Conservation (phyloP, 2,329 filamentous ascomycete genomes). For the Alternaria infectoria region DNA sequence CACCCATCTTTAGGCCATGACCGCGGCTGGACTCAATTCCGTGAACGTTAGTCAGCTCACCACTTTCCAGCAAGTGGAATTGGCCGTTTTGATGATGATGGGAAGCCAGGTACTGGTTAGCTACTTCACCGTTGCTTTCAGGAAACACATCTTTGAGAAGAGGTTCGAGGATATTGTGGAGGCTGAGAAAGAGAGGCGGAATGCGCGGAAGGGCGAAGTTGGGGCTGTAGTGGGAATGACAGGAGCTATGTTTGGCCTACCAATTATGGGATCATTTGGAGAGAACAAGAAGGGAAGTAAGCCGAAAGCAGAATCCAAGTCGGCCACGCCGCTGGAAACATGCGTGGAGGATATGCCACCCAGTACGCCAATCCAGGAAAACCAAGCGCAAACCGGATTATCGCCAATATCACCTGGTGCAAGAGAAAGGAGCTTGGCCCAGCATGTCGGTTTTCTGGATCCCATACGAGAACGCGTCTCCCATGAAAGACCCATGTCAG, state of each 20-base stretch:
- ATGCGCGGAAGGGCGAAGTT: constrained; percentile 20
- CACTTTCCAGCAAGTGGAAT: constrained; percentile 18
- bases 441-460: constrained; percentile 30
- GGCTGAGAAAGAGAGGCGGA: constrained; percentile 25
- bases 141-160: constrained; percentile 32
- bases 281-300: constrained; percentile 17
- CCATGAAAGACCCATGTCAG: constrained; percentile 22
- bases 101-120: constrained; percentile 28
- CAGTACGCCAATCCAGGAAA: constrained; percentile 6
- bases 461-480: constrained; percentile 21
- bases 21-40: constrained; percentile 26
- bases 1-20: too few relatives aligned
- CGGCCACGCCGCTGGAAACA: constrained; percentile 4
- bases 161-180: constrained; percentile 31
- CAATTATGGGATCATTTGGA: constrained; percentile 30
- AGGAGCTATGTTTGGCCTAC: constrained; percentile 29
- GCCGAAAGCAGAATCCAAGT: constrained; percentile 6
- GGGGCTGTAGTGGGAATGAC: constrained; percentile 28
- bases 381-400: constrained; percentile 2
- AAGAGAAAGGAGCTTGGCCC: constrained; percentile 13
- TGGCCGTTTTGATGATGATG: constrained; percentile 30
- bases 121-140: constrained; percentile 28
- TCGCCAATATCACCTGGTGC: constrained; percentile 11
- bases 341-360: constrained; percentile 9
- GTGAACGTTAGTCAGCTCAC: constrained; percentile 32